phyloP scores from a whole-genome alignment of 2,329 filamentous ascomycete species.

The Dactylellina leptospora region DNA sequence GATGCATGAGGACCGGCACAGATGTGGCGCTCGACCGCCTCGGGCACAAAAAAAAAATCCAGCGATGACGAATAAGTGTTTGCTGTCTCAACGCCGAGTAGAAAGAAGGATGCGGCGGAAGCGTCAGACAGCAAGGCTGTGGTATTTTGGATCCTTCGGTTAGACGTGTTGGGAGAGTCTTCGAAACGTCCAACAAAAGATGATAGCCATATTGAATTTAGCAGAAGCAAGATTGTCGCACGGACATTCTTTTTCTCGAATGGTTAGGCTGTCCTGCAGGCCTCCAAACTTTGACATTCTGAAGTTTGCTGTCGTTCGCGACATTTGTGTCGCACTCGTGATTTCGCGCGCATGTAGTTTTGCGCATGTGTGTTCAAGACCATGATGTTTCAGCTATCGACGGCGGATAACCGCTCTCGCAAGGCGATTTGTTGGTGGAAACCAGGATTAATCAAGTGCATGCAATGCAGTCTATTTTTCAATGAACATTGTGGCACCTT shows the following conservation, averaged over 20 bases:
- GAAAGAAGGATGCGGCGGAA: not conserved
- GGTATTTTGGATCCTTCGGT: slow-evolving; percentile 40
- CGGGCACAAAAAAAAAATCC: not conserved
- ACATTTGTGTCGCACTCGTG: not conserved
- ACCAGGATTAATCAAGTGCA: not conserved
- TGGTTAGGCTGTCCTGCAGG: not conserved
- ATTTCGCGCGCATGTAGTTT: not conserved
- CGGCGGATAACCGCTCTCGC: not conserved
- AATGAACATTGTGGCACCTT: not conserved
- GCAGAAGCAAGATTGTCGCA: not conserved
- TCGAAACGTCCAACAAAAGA: not conserved
- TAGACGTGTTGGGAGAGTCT: not conserved
- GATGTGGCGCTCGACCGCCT: not conserved
- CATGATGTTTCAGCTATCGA: slow-evolving; percentile 3
- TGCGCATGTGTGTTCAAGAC: not conserved
- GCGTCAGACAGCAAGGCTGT: slow-evolving; percentile 10
- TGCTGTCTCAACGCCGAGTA: not conserved
- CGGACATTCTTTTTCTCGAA: not conserved
- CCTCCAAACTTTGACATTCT: not conserved
- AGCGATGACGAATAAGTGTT: not conserved
- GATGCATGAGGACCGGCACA: not conserved
- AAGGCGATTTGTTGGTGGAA: slow-evolving; percentile 12
- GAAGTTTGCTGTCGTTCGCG: not conserved
- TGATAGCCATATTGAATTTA: too few relatives aligned
- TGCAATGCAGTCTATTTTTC: not conserved